A percentile compares a stretch with the other conserved stretches of the same genome.
Conservation (phyloP, 2,329 filamentous ascomycete genomes). For the Emergomyces orientalis region DNA sequence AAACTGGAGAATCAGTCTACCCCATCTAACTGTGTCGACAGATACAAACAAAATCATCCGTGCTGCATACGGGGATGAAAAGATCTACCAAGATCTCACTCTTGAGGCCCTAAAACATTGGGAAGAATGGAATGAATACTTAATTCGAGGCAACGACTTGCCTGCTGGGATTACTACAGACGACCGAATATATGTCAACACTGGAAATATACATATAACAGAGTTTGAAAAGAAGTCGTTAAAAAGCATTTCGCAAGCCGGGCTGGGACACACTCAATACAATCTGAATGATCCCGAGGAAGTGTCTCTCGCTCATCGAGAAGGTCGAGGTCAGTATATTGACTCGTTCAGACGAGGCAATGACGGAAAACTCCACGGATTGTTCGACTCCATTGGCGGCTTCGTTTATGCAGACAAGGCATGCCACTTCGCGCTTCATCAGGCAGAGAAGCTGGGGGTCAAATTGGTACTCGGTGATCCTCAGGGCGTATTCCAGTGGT, state of each 20-base stretch:
- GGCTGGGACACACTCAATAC: conserved; percentile 30
- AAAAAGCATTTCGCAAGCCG: conserved; percentile 29
- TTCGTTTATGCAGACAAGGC: conserved; percentile 40
- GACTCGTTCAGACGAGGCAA: conserved; percentile 28
- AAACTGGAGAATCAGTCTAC: background rate
- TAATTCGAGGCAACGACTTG: conserved; percentile 21
- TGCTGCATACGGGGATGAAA: conserved; percentile 35
- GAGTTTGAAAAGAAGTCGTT: conserved; percentile 33
- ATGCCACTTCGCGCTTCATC: conserved; percentile 39
- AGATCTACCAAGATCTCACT: conserved; percentile 40
- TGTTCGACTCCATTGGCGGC: conserved; percentile 42
- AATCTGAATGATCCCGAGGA: conserved; percentile 24
- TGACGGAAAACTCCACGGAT: conserved; percentile 25
- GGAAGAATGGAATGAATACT: conserved; percentile 39
- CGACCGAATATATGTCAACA: conserved; percentile 31
- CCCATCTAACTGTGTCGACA: background rate
- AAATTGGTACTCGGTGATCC: conserved; percentile 32
- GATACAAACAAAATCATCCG: conserved; percentile 38
- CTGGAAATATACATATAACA: conserved; percentile 21
- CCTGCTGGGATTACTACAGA: conserved; percentile 28
- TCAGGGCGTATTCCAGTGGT: conserved; percentile 25
- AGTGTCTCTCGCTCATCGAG: conserved; percentile 21
- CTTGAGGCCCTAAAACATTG: conserved; percentile 36
- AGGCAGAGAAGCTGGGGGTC: conserved; percentile 35
- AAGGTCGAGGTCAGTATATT: conserved; percentile 26